A percentile compares a stretch with the other conserved stretches of the same genome.
phyloP scores from a whole-genome alignment of 2,329 filamentous ascomycete species.

The Hymenoscyphus fraxineus region DNA sequence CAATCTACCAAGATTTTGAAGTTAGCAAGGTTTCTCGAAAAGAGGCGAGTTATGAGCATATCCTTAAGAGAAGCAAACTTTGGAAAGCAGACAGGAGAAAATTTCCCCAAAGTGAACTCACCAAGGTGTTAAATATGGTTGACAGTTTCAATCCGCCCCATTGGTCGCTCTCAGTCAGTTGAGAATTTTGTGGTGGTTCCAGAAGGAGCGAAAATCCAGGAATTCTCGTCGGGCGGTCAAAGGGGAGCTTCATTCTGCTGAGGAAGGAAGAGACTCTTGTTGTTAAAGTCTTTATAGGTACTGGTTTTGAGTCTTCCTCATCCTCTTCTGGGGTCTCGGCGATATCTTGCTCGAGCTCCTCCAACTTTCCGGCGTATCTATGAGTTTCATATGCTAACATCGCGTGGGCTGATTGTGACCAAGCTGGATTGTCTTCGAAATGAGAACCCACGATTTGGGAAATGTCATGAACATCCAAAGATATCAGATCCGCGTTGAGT shows the following conservation, averaged over 20 bases:
- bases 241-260: constrained; percentile 22
- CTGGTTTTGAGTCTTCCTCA: constrained; percentile 18
- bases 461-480: constrained; percentile 65
- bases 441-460: constrained; percentile 67
- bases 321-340: constrained; percentile 41
- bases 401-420: constrained; percentile 46
- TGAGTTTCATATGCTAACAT: constrained; percentile 55
- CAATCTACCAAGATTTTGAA: constrained; percentile 31
- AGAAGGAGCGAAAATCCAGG: constrained; percentile 2
- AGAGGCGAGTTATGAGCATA: background rate
- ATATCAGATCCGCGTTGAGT: constrained; percentile 62
- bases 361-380: constrained; percentile 50
- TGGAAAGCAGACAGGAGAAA: background rate
- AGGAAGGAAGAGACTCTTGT: background rate
- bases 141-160: constrained; percentile 62
- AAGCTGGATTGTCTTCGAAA: constrained; percentile 56
- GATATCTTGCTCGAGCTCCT: constrained; percentile 46
- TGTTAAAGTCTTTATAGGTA: background rate
- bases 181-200: background rate
- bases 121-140: constrained; percentile 53
- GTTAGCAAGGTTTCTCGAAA: background rate
- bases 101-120: background rate
- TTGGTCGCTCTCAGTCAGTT: constrained; percentile 36
- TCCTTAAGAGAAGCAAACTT: background rate
- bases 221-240: constrained; percentile 1